A percentile compares a stretch with the other conserved stretches of the same genome.
phyloP scores from a whole-genome alignment of 2,329 filamentous ascomycete species.

The Fusarium aywerte region DNA sequence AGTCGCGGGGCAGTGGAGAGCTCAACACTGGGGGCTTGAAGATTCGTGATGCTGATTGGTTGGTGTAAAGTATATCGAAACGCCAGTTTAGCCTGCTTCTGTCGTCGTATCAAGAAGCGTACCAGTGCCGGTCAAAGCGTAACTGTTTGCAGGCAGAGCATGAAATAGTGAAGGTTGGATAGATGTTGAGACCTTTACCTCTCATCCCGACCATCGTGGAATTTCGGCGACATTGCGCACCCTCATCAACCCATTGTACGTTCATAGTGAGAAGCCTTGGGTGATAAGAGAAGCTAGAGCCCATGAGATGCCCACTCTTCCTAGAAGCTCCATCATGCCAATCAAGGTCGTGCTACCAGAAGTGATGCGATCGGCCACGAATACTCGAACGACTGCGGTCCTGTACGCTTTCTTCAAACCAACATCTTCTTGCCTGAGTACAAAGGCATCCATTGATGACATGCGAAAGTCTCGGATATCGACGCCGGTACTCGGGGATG shows the following conservation, averaged over 20 bases:
- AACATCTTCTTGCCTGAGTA: constrained; percentile 51
- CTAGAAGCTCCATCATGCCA: constrained; percentile 48
- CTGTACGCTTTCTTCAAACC: constrained; percentile 51
- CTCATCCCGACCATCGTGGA: background rate
- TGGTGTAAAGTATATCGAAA: background rate
- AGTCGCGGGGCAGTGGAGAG: constrained; percentile 39
- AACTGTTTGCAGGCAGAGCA: background rate
- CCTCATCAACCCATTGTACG: background rate
- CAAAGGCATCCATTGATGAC: constrained; percentile 63
- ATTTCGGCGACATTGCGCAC: background rate
- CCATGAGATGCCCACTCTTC: constrained; percentile 52
- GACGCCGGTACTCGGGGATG: constrained; percentile 25
- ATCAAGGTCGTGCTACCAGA: constrained; percentile 50
- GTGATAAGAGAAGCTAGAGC: constrained; percentile 33
- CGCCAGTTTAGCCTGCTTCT: constrained; percentile 25
- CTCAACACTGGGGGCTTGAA: constrained; percentile 1
- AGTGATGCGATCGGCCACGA: constrained; percentile 57
- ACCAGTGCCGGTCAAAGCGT: background rate
- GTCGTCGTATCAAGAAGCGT: constrained; percentile 5
- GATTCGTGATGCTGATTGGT: constrained; percentile 28
- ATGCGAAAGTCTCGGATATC: constrained; percentile 62
- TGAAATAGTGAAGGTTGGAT: background rate
- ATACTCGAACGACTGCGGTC: constrained; percentile 53
- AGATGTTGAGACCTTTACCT: background rate
- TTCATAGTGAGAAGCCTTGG: constrained; percentile 24